These are phyloP conservation scores for Trichoderma koningiopsis DNA, from an alignment of 2,329 filamentous ascomycete genomes.

Conservation along the genomic window DNA sequence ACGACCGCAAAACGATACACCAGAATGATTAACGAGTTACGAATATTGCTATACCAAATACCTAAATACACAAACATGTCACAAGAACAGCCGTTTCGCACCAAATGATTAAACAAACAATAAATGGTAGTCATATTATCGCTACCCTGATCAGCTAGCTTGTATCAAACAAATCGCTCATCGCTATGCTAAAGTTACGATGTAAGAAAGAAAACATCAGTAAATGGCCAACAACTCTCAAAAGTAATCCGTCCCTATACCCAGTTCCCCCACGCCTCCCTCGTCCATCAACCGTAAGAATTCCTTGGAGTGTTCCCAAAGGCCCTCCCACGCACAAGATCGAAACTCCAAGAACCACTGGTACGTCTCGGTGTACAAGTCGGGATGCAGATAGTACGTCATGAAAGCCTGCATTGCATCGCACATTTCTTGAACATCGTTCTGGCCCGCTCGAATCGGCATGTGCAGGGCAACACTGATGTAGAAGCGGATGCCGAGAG, in stretches of 20 bases:
- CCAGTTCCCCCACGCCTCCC: constrained; percentile 5
- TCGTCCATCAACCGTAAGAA: constrained; percentile 2
- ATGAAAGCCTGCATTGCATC: not conserved
- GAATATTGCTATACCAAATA: not conserved
- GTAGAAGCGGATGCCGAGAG: constrained; percentile 17
- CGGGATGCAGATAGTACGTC: not conserved
- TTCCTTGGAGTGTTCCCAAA: not conserved
- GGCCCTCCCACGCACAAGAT: constrained; percentile 8
- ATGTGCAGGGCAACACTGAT: constrained; percentile 6
- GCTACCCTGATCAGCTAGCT: not conserved
- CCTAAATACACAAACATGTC: not conserved
- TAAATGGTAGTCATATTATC: not conserved
- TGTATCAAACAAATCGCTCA: not conserved
- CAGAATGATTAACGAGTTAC: not conserved
- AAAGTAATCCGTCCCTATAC: constrained; percentile 14
- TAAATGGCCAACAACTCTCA: not conserved
- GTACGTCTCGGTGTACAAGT: not conserved
- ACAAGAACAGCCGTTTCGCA: not conserved
- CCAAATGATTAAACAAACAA: not conserved
- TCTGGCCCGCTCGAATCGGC: not conserved
- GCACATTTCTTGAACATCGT: not conserved
- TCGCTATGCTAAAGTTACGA: constrained; percentile 5
- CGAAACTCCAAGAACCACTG: constrained; percentile 22
- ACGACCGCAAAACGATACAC: not conserved
- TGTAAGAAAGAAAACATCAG: not conserved